A percentile compares a stretch with the other conserved stretches of the same genome.
Conservation (phyloP, 805 yeast species). For the Saccharomycodes ludwigii region DNA sequence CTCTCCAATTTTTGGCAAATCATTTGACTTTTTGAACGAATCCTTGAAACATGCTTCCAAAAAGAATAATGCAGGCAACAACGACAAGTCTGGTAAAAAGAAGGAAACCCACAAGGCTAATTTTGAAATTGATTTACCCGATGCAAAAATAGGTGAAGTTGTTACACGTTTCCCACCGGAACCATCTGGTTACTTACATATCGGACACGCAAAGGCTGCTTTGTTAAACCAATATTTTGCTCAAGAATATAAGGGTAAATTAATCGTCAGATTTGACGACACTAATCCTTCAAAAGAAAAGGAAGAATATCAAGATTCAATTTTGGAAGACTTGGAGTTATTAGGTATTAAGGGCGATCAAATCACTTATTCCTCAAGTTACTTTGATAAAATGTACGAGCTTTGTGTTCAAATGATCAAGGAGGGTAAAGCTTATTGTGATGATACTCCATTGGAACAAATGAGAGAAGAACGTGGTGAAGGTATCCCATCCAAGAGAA, state of each 20-base stretch:
- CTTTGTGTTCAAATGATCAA: slow-evolving; percentile 76
- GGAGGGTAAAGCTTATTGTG: slow-evolving; percentile 95
- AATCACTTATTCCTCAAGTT: slow-evolving; percentile 84
- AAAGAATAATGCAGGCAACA: slow-evolving; percentile 44
- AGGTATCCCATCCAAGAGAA: slow-evolving; percentile 83
- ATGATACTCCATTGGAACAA: slow-evolving; percentile 84
- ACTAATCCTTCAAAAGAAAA: slow-evolving; percentile 97
- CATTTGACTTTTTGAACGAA: slow-evolving; percentile 54
- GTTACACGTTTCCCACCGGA: slow-evolving; percentile 99
- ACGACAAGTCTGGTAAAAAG: slow-evolving; percentile 24
- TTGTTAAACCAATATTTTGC: slow-evolving; percentile 94
- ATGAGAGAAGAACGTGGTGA: slow-evolving; percentile 99
- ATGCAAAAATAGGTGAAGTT: slow-evolving; percentile 87
- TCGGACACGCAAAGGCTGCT: slow-evolving; percentile 99
- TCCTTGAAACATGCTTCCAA: slow-evolving; percentile 66
- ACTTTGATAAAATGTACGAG: slow-evolving; percentile 85
- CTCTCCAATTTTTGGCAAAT: slow-evolving; percentile 54
- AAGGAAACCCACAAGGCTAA: slow-evolving; percentile 89
- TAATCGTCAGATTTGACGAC: slow-evolving; percentile 94
- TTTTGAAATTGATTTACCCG: slow-evolving; percentile 84
- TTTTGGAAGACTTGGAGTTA: slow-evolving; percentile 80
- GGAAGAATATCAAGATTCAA: slow-evolving; percentile 86
- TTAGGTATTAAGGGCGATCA: slow-evolving; percentile 89
- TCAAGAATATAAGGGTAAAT: slow-evolving; percentile 87
- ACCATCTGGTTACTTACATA: slow-evolving; percentile 94